A percentile compares a stretch with the other conserved stretches of the same genome.
These are phyloP conservation scores for Salix viminalis DNA, from an alignment of 345 rosid species.

Conservation along the genomic window DNA sequence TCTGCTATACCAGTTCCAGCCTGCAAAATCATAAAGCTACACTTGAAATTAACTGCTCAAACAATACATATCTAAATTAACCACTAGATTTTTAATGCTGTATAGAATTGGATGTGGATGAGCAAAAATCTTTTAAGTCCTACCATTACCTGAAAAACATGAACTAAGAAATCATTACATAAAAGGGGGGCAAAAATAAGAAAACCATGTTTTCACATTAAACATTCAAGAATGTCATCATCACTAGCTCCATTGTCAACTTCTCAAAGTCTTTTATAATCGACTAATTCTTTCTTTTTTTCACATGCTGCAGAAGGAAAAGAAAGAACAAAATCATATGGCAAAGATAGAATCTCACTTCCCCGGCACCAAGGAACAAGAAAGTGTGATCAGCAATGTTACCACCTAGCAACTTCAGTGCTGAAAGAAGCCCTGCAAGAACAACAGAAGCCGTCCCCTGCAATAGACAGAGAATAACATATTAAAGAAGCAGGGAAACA, in stretches of 20 bases:
- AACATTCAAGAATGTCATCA: too few species aligned
- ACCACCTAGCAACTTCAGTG: conserved; percentile 63
- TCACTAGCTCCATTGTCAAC: background rate
- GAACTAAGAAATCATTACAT: too few species aligned
- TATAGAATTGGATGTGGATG: background rate
- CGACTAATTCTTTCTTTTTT: background rate
- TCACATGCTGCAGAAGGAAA: background rate
- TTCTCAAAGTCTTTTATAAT: background rate
- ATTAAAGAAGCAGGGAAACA: background rate
- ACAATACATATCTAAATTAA: too few species aligned
- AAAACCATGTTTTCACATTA: too few species aligned
- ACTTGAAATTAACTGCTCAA: background rate
- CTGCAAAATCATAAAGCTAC: conserved; percentile 34
- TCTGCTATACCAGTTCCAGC: conserved; percentile 99
- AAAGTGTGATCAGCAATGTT: conserved; percentile 63
- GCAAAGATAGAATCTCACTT: conserved; percentile 41
- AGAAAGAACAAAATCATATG: background rate
- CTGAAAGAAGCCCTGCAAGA: conserved; percentile 79
- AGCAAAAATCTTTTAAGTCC: background rate
- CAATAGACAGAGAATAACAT: conserved; percentile 8
- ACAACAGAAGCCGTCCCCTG: conserved; percentile 97
- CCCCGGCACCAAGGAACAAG: conserved; percentile 98
- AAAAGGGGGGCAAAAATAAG: too few species aligned
- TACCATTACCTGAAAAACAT: too few species aligned
- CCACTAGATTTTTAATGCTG: too few species aligned